These are phyloP conservation scores for Aspergillus coremiiformis DNA, from an alignment of 495 filamentous ascomycete genomes.

Conservation along the genomic window DNA sequence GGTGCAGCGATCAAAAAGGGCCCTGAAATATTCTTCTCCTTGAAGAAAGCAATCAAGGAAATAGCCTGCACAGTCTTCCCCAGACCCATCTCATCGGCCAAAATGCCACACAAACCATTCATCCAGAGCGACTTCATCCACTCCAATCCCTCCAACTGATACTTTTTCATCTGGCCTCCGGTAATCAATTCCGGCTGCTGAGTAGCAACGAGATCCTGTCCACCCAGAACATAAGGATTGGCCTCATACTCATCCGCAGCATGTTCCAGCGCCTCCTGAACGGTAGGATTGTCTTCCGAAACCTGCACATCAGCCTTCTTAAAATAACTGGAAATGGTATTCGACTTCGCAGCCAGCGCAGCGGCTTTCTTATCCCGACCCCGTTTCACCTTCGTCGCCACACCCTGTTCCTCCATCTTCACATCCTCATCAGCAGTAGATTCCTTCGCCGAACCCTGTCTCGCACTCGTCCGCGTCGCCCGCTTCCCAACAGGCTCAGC, in stretches of 20 bases:
- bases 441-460: slow-evolving; percentile 27
- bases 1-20: slow-evolving; percentile 89
- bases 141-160: slow-evolving; percentile 89
- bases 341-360: slow-evolving; percentile 13
- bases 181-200: slow-evolving; percentile 77
- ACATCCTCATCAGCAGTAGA: slow-evolving; percentile 15
- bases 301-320: slow-evolving; percentile 51
- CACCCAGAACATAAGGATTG: slow-evolving; percentile 58
- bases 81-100: slow-evolving; percentile 96
- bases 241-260: slow-evolving; percentile 48
- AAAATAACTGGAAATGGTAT: slow-evolving; percentile 49
- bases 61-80: slow-evolving; percentile 96
- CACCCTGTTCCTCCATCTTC: slow-evolving; percentile 6
- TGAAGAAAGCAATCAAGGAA: slow-evolving; percentile 77
- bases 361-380: slow-evolving; percentile 30
- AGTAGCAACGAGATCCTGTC: slow-evolving; percentile 70
- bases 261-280: slow-evolving; percentile 49
- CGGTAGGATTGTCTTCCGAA: slow-evolving; percentile 42
- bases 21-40: slow-evolving; percentile 78
- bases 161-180: slow-evolving; percentile 85
- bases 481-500: slow-evolving; percentile 17
- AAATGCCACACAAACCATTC: slow-evolving; percentile 89
- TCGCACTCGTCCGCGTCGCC: slow-evolving; percentile 25
- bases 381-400: slow-evolving; percentile 11
- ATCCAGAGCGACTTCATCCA: slow-evolving; percentile 85